Conservation (phyloP, 2,329 filamentous ascomycete species). For the Trichoderma koningiopsis region DNA sequence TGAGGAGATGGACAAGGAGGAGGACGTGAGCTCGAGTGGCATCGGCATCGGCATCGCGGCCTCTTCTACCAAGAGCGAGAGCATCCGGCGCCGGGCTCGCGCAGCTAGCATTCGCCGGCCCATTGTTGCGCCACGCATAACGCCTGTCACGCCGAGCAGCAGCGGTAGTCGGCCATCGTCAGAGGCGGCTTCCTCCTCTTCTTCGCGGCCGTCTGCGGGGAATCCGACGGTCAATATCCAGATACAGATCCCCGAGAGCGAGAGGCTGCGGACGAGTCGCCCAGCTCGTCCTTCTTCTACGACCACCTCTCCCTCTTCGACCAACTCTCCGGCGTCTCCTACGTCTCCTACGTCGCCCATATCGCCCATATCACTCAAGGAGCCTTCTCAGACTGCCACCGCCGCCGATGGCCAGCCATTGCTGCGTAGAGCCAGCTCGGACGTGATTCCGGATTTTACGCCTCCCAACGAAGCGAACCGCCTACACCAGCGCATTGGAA, state of each 20-base stretch:
- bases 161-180: slow-evolving; percentile 29
- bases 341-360: not conserved
- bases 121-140: slow-evolving; percentile 34
- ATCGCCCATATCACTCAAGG: not conserved
- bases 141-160: slow-evolving; percentile 33
- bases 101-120: slow-evolving; percentile 44
- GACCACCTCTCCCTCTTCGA: slow-evolving; percentile 41
- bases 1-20: slow-evolving; percentile 60
- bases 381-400: not conserved
- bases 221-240: slow-evolving; percentile 52
- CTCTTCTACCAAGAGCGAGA: slow-evolving; percentile 37
- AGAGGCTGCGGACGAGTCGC: slow-evolving; percentile 22
- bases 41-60: slow-evolving; percentile 31
- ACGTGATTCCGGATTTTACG: slow-evolving; percentile 36
- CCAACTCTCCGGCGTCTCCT: slow-evolving; percentile 27
- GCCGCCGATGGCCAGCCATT: slow-evolving; percentile 27
- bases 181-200: slow-evolving; percentile 31
- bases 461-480: slow-evolving; percentile 44
- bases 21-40: slow-evolving; percentile 41
- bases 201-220: slow-evolving; percentile 41
- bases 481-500: slow-evolving; percentile 64
- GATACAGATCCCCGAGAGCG: slow-evolving; percentile 15
- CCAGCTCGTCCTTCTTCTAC: slow-evolving; percentile 43
- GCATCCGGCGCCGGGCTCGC: slow-evolving; percentile 39
- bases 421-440: slow-evolving; percentile 36